Evolutionary conservation across 257 asterid species (phyloP), one percentile per base, ranked within the genome.

Genomic region (Gentiana straminea): DNA sequence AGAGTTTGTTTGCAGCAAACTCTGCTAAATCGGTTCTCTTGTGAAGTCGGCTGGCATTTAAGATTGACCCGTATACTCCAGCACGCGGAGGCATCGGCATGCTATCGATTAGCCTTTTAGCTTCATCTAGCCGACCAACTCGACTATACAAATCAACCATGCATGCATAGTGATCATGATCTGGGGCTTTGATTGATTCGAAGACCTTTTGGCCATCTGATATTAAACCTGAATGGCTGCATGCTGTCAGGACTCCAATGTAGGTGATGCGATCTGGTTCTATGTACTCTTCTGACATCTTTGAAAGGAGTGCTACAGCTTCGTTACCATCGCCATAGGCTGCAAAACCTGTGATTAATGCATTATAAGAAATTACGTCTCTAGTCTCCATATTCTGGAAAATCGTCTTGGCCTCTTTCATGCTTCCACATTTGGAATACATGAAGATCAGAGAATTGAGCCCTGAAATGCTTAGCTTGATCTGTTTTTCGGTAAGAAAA

Each of bases 391-490:
- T 77, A 58, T 57, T 69, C 43, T 67, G 36, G 64, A 83, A 86
- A 35, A 70, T 63, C 54, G 13, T 61, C 59, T 72, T 49, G 5
- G 95, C 94, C 5, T 75, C 58, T 15, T 70, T 49, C 79, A 79
- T 77, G 79, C 75, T 77, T 62, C 90, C 95, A 39, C 95, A 86
- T 68, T 79, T 83, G 67, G 91, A 83, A 73, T 86, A 81, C 95
- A 86, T 86, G 52, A 68, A 86, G 54, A 86, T 75, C 66, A 77
- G 64, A 61, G 91, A 76, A 66, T 81, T 83, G 71, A 60, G 65
- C 3, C 74, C 81, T 7, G 86, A 70, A 54, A 59, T 32, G 54
- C 76, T 74, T 64, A 83, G 68, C 44, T 66, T 70, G 46, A 83
- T 63, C 57, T 56, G 48, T 66, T 68, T 73, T 66, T 62, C 62